Base-by-base conservation (phyloP, 352 stramenopile species). In the Phytophthora pseudosyringae region DNA sequence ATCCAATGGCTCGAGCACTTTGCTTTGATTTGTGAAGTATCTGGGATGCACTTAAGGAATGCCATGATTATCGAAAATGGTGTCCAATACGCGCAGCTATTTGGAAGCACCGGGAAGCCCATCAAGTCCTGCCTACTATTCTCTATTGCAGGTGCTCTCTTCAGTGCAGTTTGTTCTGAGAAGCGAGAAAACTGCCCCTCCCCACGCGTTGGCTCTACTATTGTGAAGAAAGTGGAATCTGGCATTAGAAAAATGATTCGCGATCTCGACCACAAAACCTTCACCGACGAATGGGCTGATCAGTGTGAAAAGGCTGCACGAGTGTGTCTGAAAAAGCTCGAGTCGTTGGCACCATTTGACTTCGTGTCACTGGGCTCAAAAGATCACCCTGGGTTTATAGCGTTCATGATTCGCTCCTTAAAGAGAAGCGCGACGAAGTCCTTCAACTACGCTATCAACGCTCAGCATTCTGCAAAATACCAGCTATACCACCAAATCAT, bases 1-100 rank as follows among this genome's bases (percentile, higher is more conserved):
- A 28, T 89, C 36, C 50, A 81, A 35, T 86, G 78, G 79, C 58
- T 91, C 7, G 82, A 93, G 35, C 83, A 93, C 29, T 86, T 86
- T 13, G 63, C 76, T 26, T 69, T 58, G 1, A 57, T 88, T 38
- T 90, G 76, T 50, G 80, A 91, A 40, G 16, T 52, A 32, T 55
- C 51, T 32, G 70, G 50, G 16, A 51, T 46, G 40, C 52, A 58
- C 13, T 16, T 84, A 28, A 80, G 76, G 18, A 73, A 64, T 41
- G 59, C 69, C 8, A 60, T 79, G 55, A 61, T 87, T 16, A 36
- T 84, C 26, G 67, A 86, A 56, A 70, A 63, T 52, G 75, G 60
- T 5, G 36, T 64, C 18, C 61, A 73, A 18, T 86, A 89, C 32
- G 41, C 67, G 15, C 39, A 71, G 18, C 31, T 44, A 21, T 69